A percentile compares a stretch with the other conserved stretches of the same genome.
phyloP scores from a whole-genome alignment of 106 monocot genomes.

The Ottelia alismoides region DNA sequence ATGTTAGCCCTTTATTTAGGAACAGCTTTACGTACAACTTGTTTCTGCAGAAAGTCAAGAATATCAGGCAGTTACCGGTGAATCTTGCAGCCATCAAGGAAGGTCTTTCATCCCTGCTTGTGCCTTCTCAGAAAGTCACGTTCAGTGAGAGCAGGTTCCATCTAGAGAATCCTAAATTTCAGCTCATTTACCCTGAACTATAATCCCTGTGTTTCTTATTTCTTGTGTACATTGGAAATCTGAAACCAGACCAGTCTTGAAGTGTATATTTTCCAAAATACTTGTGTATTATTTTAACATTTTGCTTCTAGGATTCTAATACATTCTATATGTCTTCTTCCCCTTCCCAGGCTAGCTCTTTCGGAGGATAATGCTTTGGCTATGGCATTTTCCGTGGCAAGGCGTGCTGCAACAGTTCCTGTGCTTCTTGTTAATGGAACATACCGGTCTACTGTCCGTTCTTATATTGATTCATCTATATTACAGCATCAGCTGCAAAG shows the following conservation, averaged over 20 bases:
- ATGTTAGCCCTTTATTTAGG: too few relatives aligned
- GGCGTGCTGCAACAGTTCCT: constrained; percentile 88
- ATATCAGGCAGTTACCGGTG: constrained; percentile 64
- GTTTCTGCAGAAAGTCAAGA: constrained; percentile 54
- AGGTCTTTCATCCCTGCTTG: constrained; percentile 56
- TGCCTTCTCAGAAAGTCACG: constrained; percentile 58
- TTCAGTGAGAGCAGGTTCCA: constrained; percentile 69
- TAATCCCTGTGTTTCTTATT: too few relatives aligned
- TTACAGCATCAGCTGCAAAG: constrained; percentile 80
- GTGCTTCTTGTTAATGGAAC: constrained; percentile 91
- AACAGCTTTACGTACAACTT: constrained; percentile 8
- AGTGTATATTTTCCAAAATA: too few relatives aligned
- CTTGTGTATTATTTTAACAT: too few relatives aligned
- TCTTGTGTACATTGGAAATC: too few relatives aligned
- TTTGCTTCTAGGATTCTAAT: too few relatives aligned
- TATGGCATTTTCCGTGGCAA: constrained; percentile 87
- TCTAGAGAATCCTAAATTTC: too few relatives aligned
- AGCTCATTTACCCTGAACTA: too few relatives aligned
- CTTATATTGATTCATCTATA: constrained; percentile 85
- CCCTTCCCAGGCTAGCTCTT: constrained; percentile 61
- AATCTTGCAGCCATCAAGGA: constrained; percentile 47
- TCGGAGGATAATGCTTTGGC: constrained; percentile 67
- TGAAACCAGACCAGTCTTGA: too few relatives aligned
- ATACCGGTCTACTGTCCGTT: constrained; percentile 73
- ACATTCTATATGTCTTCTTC: too few relatives aligned